Conservation (phyloP, 768 basidiomycete genomes). For the Phylloporus sp. region DNA sequence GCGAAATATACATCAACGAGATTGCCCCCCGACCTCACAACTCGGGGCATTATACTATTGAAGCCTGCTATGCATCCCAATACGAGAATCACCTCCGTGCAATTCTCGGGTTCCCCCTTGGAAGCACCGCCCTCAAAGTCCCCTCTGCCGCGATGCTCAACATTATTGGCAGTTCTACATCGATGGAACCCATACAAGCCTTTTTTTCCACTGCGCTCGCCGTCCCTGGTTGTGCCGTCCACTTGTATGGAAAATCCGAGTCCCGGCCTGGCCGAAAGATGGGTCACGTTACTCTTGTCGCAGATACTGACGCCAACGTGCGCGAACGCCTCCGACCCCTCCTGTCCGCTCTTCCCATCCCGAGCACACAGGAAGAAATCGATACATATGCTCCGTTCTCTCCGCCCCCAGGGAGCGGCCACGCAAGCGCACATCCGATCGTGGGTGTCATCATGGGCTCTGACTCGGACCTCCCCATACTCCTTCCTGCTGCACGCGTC, state of each 20-base stretch:
- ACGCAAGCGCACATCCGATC: conserved; percentile 65
- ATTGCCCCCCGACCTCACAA: conserved; percentile 98
- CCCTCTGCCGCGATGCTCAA: conserved; percentile 92
- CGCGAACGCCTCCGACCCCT: conserved; percentile 66
- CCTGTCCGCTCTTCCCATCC: conserved; percentile 54
- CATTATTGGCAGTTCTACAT: conserved; percentile 77
- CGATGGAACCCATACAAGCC: conserved; percentile 52
- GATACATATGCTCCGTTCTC: conserved; percentile 48
- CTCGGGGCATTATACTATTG: conserved; percentile 98
- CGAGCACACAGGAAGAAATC: conserved; percentile 40
- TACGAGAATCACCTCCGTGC: conserved; percentile 97
- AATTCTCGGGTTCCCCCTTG: conserved; percentile 85
- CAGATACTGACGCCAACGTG: conserved; percentile 71
- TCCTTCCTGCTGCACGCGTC: conserved; percentile 83
- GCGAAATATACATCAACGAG: conserved; percentile 83
- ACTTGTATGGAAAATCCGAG: conserved; percentile 93
- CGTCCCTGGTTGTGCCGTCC: conserved; percentile 72
- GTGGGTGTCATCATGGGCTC: conserved; percentile 98
- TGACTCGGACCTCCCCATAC: conserved; percentile 93
- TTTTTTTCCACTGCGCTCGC: conserved; percentile 57
- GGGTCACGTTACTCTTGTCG: conserved; percentile 94
- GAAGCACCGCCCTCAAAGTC: conserved; percentile 82
- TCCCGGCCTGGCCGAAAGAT: conserved; percentile 91
- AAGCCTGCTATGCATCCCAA: conserved; percentile 94
- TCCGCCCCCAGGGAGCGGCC: conserved; percentile 41